Evolutionary conservation across 352 stramenopile genomes (phyloP).

Genomic region (Globisporangium spiculum): DNA sequence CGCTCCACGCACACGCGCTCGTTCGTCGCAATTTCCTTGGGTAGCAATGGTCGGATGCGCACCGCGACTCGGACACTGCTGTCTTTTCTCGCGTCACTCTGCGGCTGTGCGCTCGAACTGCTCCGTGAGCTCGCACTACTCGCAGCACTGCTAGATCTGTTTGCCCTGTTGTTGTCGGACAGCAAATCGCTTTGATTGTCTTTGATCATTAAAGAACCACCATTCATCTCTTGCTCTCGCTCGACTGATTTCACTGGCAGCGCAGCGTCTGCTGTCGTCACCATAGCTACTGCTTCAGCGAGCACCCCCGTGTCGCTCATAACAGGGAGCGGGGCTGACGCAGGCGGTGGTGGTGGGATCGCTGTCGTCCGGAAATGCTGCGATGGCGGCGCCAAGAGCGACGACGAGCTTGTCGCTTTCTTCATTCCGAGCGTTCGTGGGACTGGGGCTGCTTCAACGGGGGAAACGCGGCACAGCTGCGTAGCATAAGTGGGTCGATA

Average conservation of each 20-base stretch:
- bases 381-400: conserved; percentile 14
- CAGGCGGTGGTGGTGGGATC: background rate
- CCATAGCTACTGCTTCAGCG: background rate
- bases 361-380: conserved; percentile 3
- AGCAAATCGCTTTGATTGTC: background rate
- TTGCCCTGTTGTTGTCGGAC: conserved; percentile 3
- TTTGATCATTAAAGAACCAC: background rate
- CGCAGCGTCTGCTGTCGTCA: background rate
- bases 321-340: background rate
- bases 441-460: background rate
- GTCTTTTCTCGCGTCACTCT: conserved; percentile 35
- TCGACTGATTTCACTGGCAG: background rate
- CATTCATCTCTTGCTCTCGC: background rate
- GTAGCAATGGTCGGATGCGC: conserved; percentile 73
- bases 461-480: background rate
- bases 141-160: conserved; percentile 17
- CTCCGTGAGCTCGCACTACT: conserved; percentile 18
- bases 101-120: conserved; percentile 8
- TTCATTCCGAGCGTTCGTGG: conserved; percentile 14
- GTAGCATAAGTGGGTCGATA: background rate
- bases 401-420: conserved; percentile 10
- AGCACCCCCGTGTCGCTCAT: background rate
- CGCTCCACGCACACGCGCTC: conserved; percentile 43
- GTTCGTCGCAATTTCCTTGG: conserved; percentile 64
- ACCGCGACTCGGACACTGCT: conserved; percentile 74